Evolutionary conservation across 768 basidiomycete genomes (phyloP).

Genomic region (Gautieria morchelliformis): DNA sequence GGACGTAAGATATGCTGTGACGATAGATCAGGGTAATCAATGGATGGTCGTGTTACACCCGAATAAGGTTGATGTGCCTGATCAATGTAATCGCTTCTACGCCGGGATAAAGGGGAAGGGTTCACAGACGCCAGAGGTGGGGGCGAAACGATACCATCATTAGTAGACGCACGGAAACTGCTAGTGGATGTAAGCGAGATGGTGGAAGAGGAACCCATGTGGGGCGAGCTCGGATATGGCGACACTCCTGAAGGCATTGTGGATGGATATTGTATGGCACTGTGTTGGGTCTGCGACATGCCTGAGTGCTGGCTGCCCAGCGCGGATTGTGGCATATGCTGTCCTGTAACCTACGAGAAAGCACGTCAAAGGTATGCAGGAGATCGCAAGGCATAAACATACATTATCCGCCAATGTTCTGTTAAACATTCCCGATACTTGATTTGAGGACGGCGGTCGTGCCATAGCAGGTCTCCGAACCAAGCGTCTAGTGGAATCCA

Average conservation of each 20-base stretch:
- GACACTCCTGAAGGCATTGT: conserved; percentile 23
- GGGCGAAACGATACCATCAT: conserved; percentile 38
- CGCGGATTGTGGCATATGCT: not conserved
- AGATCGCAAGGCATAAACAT: not conserved
- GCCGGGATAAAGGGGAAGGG: conserved; percentile 61
- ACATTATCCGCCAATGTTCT: conserved; percentile 14
- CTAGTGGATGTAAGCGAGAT: conserved; percentile 2
- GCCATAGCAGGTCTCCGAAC: conserved; percentile 8
- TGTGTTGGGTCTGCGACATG: conserved; percentile 22
- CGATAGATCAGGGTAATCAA: conserved; percentile 75
- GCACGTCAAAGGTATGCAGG: not conserved
- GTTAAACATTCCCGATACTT: not conserved
- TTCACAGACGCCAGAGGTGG: conserved; percentile 85
- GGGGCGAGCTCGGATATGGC: conserved; percentile 7
- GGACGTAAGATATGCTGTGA: conserved; percentile 57
- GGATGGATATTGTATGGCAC: conserved; percentile 45
- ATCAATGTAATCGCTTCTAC: conserved; percentile 70
- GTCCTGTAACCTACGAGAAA: not conserved
- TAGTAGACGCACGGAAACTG: conserved; percentile 15
- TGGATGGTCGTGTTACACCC: conserved; percentile 37
- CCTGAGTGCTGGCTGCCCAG: not conserved
- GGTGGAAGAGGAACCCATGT: conserved; percentile 27
- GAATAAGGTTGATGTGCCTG: conserved; percentile 59
- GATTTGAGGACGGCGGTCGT: conserved; percentile 11
- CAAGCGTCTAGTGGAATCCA: not conserved